A percentile compares a stretch with the other conserved stretches of the same genome.
These are phyloP conservation scores for Phymatotrichopsis omnivora DNA, from an alignment of 2,329 filamentous ascomycete species.

Conservation along the genomic window DNA sequence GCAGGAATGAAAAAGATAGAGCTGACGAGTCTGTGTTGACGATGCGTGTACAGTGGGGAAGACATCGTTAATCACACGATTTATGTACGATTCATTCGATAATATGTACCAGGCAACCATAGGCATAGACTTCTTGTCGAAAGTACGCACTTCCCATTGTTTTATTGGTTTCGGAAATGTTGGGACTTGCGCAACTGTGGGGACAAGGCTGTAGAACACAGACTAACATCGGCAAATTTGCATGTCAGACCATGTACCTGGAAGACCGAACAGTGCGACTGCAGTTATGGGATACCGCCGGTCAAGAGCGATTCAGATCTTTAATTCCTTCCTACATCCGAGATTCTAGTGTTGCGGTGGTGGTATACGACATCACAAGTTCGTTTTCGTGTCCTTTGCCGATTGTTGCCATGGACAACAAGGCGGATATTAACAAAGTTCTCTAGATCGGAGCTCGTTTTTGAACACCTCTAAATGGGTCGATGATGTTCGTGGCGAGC, in stretches of 20 bases:
- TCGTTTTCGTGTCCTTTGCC: neutral
- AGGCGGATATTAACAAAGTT: too few species aligned
- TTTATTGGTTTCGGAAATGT: neutral
- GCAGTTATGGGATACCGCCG: constrained; percentile 97
- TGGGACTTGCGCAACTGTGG: neutral
- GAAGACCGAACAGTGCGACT: constrained; percentile 95
- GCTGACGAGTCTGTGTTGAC: constrained; percentile 20
- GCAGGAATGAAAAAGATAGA: constrained; percentile 22
- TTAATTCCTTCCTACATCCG: constrained; percentile 97
- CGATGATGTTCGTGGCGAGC: constrained; percentile 90
- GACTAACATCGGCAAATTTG: constrained; percentile 10
- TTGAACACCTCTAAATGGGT: constrained; percentile 99
- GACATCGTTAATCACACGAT: constrained; percentile 94
- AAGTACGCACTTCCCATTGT: constrained; percentile 48
- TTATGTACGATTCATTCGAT: constrained; percentile 99
- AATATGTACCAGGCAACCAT: constrained; percentile 99
- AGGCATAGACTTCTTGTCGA: constrained; percentile 97
- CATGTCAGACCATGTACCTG: constrained; percentile 84
- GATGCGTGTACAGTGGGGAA: constrained; percentile 64
- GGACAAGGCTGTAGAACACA: too few species aligned
- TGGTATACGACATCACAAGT: constrained; percentile 98
- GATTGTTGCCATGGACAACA: constrained; percentile 1
- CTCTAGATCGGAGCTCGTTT: constrained; percentile 78
- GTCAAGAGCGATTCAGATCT: constrained; percentile 93
- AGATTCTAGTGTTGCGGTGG: constrained; percentile 93